These are phyloP conservation scores for Coprinopsis strossmayeri DNA, from an alignment of 768 basidiomycete species.

Conservation along the genomic window DNA sequence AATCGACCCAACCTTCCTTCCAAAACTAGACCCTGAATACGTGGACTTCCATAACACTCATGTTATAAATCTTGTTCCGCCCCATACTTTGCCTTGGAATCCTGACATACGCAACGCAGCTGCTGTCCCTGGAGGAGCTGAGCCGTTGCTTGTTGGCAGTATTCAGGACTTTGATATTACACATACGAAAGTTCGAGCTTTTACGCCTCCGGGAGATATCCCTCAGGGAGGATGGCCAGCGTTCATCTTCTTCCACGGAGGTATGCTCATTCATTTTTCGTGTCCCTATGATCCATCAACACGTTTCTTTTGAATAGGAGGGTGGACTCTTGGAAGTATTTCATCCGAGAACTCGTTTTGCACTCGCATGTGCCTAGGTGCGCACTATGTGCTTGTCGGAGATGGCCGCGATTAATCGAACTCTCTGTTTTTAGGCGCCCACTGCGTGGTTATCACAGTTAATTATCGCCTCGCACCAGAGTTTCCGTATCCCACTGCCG, in stretches of 20 bases:
- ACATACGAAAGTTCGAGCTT: constrained; percentile 52
- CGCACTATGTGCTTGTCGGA: constrained; percentile 10
- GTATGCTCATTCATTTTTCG: constrained; percentile 21
- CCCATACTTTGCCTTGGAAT: constrained; percentile 58
- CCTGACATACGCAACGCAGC: constrained; percentile 46
- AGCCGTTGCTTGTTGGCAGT: constrained; percentile 48
- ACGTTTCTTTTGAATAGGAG: constrained; percentile 34
- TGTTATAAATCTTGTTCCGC: constrained; percentile 38
- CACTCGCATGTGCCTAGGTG: constrained; percentile 54
- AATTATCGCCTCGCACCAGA: constrained; percentile 73
- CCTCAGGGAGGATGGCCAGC: constrained; percentile 63
- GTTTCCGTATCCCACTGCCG: constrained; percentile 61
- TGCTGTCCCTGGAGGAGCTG: constrained; percentile 50
- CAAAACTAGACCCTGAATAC: constrained; percentile 61
- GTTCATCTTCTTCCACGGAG: constrained; percentile 72
- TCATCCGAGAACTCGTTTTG: constrained; percentile 53
- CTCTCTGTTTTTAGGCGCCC: constrained; percentile 36
- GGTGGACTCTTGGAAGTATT: constrained; percentile 72
- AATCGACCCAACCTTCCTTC: constrained; percentile 55
- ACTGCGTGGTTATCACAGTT: constrained; percentile 58
- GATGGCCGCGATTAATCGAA: neutral
- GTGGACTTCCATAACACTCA: constrained; percentile 50
- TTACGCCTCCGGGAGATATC: constrained; percentile 48
- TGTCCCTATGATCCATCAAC: neutral
- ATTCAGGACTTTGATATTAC: constrained; percentile 46